Evolutionary conservation across 2,329 filamentous ascomycete species (phyloP).

Genomic region (Eutypa lata): DNA sequence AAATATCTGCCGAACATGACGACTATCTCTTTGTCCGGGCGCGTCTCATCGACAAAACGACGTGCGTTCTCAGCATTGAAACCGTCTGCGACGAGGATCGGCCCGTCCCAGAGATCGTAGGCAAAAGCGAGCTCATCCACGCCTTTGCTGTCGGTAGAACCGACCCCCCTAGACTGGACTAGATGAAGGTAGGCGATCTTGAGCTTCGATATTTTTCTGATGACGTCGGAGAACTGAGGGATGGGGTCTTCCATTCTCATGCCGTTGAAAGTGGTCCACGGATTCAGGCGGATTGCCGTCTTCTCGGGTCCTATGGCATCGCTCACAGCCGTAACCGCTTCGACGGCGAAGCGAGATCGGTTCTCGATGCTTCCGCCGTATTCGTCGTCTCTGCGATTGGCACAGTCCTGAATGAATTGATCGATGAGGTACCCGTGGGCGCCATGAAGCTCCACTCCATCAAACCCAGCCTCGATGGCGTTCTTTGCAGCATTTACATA

Average conservation of each 20-base stretch:
- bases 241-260: slow-evolving; percentile 55
- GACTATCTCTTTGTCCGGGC: slow-evolving; percentile 38
- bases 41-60: slow-evolving; percentile 36
- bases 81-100: slow-evolving; percentile 48
- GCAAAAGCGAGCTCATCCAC: slow-evolving; percentile 25
- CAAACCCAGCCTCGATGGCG: slow-evolving; percentile 62
- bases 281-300: slow-evolving; percentile 20
- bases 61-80: slow-evolving; percentile 37
- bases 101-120: slow-evolving; percentile 13
- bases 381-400: slow-evolving; percentile 22
- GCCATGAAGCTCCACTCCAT: slow-evolving; percentile 62
- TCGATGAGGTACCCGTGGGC: slow-evolving; percentile 58
- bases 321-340: slow-evolving; percentile 19
- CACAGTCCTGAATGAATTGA: slow-evolving; percentile 45
- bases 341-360: slow-evolving; percentile 18
- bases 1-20: slow-evolving; percentile 48
- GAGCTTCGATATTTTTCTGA: slow-evolving; percentile 44
- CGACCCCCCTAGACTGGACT: slow-evolving; percentile 47
- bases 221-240: slow-evolving; percentile 55
- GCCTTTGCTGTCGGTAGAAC: slow-evolving; percentile 3
- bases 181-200: slow-evolving; percentile 56
- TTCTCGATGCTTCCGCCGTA: slow-evolving; percentile 25
- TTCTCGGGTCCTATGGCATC: slow-evolving; percentile 20
- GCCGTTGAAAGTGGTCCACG: slow-evolving; percentile 23
- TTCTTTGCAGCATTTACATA: slow-evolving; percentile 53